These are phyloP conservation scores for Podospora australis DNA, from an alignment of 495 filamentous ascomycete genomes.

Conservation along the genomic window DNA sequence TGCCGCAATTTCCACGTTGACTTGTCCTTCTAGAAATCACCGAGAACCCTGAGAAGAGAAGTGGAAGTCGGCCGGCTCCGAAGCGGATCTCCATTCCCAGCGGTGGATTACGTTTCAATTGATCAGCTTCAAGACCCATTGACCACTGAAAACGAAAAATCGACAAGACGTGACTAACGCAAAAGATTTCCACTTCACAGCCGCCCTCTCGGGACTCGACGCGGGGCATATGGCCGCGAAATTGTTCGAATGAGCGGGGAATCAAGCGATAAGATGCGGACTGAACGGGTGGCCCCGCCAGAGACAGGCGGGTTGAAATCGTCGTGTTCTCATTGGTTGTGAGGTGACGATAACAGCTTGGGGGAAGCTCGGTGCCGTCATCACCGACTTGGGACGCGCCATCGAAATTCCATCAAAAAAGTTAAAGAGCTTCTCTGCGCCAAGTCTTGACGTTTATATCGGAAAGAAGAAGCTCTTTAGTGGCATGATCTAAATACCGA, in stretches of 20 bases:
- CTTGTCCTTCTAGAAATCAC: too few relatives aligned
- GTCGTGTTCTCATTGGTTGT: slow-evolving; percentile 3
- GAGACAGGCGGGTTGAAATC: not conserved
- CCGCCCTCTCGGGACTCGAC: not conserved
- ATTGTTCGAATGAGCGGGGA: too few relatives aligned
- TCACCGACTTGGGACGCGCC: slow-evolving; percentile 12
- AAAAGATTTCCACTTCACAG: not conserved
- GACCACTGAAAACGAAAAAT: slow-evolving; percentile 1
- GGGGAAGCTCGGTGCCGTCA: slow-evolving; percentile 15
- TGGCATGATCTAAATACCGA: too few relatives aligned
- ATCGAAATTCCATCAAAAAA: too few relatives aligned
- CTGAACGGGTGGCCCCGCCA: slow-evolving; percentile 1
- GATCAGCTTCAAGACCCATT: not conserved
- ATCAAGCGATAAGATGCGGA: slow-evolving; percentile 1
- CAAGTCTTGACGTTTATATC: too few relatives aligned
- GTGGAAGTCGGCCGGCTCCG: slow-evolving; percentile 23
- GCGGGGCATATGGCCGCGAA: not conserved
- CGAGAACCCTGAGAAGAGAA: too few relatives aligned
- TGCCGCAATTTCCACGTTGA: too few relatives aligned
- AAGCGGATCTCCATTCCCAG: not conserved
- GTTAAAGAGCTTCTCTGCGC: too few relatives aligned
- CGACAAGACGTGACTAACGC: not conserved
- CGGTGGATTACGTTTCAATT: too few relatives aligned
- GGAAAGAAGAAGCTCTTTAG: not conserved
- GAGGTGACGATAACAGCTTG: not conserved